A percentile compares a stretch with the other conserved stretches of the same genome.
Evolutionary conservation across 2,329 filamentous ascomycete genomes (phyloP).

Genomic region (Talaromyces sp.): DNA sequence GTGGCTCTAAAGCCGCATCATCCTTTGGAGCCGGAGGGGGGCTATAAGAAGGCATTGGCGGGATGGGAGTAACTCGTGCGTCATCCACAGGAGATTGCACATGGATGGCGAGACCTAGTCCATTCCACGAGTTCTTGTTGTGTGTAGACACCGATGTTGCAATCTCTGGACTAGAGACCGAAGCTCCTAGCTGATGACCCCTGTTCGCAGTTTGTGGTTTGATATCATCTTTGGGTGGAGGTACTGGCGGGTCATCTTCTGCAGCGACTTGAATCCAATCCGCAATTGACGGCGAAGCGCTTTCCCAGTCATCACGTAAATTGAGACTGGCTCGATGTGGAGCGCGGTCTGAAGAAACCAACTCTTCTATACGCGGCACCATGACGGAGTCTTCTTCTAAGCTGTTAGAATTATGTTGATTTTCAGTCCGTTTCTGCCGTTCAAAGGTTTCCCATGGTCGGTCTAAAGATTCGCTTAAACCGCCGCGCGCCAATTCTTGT

Average conservation of each 20-base stretch:
- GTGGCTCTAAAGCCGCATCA: conserved; percentile 20
- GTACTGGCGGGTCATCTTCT: conserved; percentile 40
- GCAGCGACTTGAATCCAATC: conserved; percentile 50
- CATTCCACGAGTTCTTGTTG: conserved; percentile 32
- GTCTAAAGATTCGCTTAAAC: conserved; percentile 27
- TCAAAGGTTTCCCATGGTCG: conserved; percentile 26
- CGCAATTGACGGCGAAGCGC: conserved; percentile 50
- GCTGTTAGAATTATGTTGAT: conserved; percentile 28
- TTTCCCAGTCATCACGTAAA: conserved; percentile 49
- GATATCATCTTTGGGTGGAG: conserved; percentile 25
- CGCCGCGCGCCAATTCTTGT: conserved; percentile 45
- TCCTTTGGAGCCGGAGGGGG: conserved; percentile 42
- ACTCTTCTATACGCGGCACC: conserved; percentile 27
- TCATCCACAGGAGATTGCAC: conserved; percentile 33
- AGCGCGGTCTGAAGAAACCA: conserved; percentile 28
- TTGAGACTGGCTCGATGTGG: conserved; percentile 45
- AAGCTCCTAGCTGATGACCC: conserved; percentile 23
- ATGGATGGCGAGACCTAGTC: conserved; percentile 49
- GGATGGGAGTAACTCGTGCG: conserved; percentile 32
- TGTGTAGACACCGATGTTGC: conserved; percentile 22
- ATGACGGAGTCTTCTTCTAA: conserved; percentile 39
- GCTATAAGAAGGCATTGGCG: conserved; percentile 44
- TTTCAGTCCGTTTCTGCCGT: conserved; percentile 21
- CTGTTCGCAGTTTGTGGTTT: conserved; percentile 21
- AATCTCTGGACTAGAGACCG: conserved; percentile 29